Base-by-base conservation (phyloP, 805 yeast species). In the Debaryomyces tyrocola region DNA sequence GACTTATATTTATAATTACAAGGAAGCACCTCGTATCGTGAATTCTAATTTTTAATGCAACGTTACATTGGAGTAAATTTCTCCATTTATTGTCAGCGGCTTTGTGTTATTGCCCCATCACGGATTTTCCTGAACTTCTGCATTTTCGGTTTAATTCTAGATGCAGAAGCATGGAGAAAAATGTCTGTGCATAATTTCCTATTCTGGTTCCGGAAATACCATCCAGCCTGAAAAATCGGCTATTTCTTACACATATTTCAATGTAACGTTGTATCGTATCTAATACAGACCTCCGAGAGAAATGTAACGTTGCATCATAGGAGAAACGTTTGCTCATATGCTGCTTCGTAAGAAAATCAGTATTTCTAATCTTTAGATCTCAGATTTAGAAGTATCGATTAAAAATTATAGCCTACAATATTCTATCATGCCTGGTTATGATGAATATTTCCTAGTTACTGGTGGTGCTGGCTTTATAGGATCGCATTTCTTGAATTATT, bases 401-500 rank as follows among this genome's bases (percentile, higher is more conserved):
- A 24, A 2, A 24, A 24, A 24, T 2, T 17, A 17, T 17, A 17
- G 18, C 18, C 3, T 9, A 24, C 2, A 24, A 9, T 2, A 24
- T 24, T 7, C 2, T 24, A 24, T 24, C 27, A 24, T 24, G 27
- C 7, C 27, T 24, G 11, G 6, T 12, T 36, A 47, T 42, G 54
- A 51, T 4, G 49, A 50, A 40, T 39, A 45, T 38, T 53, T 77
- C 9, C 59, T 79, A 27, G 74, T 80, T 4, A 74, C 84, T 6
- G 84, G 84, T 6, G 84, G 83, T 1, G 79, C 80, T 5, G 85
- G 85, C 1, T 80, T 80, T 49, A 73, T 80, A 48, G 84, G 83
- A 4, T 74, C 80, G 1, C 72, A 79, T 64, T 63, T 75, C 40
- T 63, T 75, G 11, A 62, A 70, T 9, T 58, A 62, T 44, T 56